Percentiles rank a stretch among this genome's conserved stretches.
Evolutionary conservation across 305 asterid species (phyloP).

Genomic region (Fraxinus platypoda): DNA sequence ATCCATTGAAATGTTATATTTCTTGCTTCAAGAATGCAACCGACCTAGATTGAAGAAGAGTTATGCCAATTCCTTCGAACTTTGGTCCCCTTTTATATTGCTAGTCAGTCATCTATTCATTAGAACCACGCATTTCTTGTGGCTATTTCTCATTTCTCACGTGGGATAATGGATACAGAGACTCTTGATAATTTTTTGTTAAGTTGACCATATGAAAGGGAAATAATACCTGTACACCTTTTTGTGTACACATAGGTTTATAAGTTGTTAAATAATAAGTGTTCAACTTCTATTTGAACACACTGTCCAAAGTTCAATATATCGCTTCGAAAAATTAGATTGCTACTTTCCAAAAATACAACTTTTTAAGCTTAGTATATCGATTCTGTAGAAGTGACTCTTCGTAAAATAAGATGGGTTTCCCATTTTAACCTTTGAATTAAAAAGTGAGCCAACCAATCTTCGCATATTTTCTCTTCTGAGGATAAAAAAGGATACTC

Average conservation of each 20-base stretch:
- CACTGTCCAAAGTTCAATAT: background rate
- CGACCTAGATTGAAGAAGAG: background rate
- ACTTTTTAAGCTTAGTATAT: background rate
- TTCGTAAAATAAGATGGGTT: background rate
- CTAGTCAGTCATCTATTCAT: background rate
- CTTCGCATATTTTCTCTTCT: background rate
- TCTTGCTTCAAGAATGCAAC: background rate
- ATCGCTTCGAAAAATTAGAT: background rate
- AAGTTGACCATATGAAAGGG: too few species aligned
- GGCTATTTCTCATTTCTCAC: background rate
- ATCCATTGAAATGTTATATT: constrained; percentile 10
- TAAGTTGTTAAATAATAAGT: background rate
- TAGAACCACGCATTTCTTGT: background rate
- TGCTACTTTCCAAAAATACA: background rate
- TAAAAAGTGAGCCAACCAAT: background rate
- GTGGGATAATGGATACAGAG: background rate
- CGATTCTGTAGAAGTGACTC: background rate
- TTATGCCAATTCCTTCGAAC: background rate
- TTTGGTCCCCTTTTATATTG: background rate
- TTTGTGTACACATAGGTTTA: too few species aligned
- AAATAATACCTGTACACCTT: too few species aligned
- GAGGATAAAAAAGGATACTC: background rate
- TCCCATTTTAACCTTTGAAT: background rate
- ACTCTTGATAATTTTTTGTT: background rate
- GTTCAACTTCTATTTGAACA: background rate